These are phyloP conservation scores for Lentinula aciculospora DNA, from an alignment of 768 basidiomycete genomes.

Conservation along the genomic window DNA sequence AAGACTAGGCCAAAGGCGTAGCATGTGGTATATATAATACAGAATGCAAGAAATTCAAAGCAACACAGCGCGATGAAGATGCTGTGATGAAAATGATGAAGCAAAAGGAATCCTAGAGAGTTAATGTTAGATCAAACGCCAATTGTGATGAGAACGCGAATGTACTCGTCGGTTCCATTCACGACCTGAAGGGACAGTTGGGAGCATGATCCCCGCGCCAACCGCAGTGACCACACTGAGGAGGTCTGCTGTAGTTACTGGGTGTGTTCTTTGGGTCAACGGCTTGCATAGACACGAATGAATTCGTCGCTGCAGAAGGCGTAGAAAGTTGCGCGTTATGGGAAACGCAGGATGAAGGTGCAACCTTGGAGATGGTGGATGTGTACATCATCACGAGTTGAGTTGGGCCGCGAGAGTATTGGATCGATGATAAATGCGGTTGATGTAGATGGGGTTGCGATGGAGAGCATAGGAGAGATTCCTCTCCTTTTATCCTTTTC, in stretches of 20 bases:
- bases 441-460: neutral
- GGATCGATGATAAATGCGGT: neutral
- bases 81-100: neutral
- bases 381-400: neutral
- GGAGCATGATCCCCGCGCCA: constrained; percentile 57
- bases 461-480: neutral
- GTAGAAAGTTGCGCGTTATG: neutral
- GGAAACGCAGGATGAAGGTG: neutral
- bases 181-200: constrained; percentile 61
- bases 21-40: neutral
- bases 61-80: neutral
- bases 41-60: neutral
- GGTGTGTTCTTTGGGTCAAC: neutral
- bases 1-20: neutral
- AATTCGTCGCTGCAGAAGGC: neutral
- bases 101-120: neutral
- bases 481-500: neutral
- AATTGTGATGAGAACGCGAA: neutral
- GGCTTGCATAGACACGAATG: neutral
- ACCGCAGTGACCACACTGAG: constrained; percentile 73
- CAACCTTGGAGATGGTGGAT: neutral
- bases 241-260: constrained; percentile 42
- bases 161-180: constrained; percentile 4
- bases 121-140: neutral
- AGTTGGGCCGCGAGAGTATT: neutral